These are phyloP conservation scores for Fusarium sterilihyphosum DNA, from an alignment of 2,329 filamentous ascomycete species.

Conservation along the genomic window DNA sequence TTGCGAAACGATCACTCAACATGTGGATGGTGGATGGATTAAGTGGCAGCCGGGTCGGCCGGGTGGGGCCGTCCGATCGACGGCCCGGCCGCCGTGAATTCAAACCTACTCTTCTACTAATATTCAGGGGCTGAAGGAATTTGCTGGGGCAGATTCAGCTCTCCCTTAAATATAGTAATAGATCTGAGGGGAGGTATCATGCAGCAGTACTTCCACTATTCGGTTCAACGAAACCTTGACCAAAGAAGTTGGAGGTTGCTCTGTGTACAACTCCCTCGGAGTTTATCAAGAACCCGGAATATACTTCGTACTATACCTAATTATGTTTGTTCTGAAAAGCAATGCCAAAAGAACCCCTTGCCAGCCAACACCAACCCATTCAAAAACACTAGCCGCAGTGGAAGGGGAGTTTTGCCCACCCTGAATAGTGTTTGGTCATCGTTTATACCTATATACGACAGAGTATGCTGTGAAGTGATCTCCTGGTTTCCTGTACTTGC, in stretches of 20 bases:
- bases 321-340: neutral
- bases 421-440: neutral
- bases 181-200: neutral
- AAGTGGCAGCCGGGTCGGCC: conserved; percentile 1
- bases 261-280: conserved; percentile 3
- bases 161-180: neutral
- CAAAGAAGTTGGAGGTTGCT: neutral
- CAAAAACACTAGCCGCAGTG: neutral
- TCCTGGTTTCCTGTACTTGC: neutral
- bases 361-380: neutral
- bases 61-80: conserved; percentile 34
- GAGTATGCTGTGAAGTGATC: neutral
- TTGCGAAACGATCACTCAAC: neutral
- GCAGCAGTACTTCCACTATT: neutral
- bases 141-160: neutral
- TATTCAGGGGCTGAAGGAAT: neutral
- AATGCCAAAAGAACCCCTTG: neutral
- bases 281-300: conserved; percentile 24
- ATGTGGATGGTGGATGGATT: neutral
- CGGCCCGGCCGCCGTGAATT: conserved; percentile 24
- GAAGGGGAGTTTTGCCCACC: neutral
- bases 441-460: neutral
- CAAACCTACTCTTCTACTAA: neutral
- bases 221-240: neutral
- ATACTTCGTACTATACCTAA: neutral